Conservation (phyloP, 2,329 filamentous ascomycete genomes). For the Beauveria sp. region DNA sequence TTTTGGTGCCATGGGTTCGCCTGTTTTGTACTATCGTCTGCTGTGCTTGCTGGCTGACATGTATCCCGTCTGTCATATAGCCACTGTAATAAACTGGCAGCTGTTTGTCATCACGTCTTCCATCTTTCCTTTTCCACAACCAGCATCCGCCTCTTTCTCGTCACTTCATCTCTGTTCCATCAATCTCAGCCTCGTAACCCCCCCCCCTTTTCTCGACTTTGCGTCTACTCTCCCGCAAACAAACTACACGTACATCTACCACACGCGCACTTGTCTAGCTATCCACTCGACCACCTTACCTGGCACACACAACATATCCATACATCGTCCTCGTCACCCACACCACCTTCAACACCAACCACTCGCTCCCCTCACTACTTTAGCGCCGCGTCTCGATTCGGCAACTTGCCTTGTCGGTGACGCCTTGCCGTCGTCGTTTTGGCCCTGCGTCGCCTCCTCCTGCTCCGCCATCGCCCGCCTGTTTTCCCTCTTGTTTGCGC, state of each 20-base stretch:
- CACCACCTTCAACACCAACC: not conserved
- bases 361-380: constrained; percentile 5
- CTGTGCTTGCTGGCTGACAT: not conserved
- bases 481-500: constrained; percentile 2
- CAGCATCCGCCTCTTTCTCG: not conserved
- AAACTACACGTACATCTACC: not conserved
- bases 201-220: not conserved
- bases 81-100: not conserved
- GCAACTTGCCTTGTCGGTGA: constrained; percentile 10
- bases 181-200: not conserved
- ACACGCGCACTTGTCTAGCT: not conserved
- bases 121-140: not conserved
- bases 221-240: not conserved
- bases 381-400: constrained; percentile 10
- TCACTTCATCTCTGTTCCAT: not conserved
- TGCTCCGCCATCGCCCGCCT: constrained; percentile 5
- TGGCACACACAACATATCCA: not conserved
- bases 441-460: not conserved
- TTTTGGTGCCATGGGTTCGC: not conserved
- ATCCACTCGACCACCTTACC: not conserved
- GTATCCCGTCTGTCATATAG: not conserved
- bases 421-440: constrained; percentile 2
- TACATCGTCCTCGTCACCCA: not conserved
- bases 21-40: not conserved
- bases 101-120: not conserved